Conservation (phyloP, 169 alveolate species). For the Plasmodium blacklocki region DNA sequence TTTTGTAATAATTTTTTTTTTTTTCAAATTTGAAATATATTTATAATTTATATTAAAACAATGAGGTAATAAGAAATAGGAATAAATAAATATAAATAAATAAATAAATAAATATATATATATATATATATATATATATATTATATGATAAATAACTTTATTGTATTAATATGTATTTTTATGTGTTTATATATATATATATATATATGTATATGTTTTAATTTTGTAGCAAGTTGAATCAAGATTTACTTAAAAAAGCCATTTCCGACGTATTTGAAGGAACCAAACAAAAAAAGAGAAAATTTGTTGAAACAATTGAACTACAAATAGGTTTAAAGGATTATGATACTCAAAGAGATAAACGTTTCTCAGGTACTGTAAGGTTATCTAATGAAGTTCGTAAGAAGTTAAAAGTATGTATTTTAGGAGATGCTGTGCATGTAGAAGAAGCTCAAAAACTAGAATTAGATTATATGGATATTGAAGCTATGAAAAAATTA, state of each 20-base stretch:
- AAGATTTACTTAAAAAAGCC: conserved; percentile 91
- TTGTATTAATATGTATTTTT: no score
- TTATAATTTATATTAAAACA: no score
- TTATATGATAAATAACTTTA: no score
- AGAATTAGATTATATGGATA: conserved; percentile 97
- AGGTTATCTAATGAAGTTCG: conserved; percentile 98
- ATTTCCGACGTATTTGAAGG: conserved; percentile 94
- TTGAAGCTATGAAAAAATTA: conserved; percentile 98
- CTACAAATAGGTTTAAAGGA: conserved; percentile 99
- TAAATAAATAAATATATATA: no score
- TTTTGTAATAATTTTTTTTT: no score
- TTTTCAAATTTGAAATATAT: no score
- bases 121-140: no score
- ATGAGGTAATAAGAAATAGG: no score
- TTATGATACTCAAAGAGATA: conserved; percentile 99
- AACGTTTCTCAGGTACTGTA: conserved; percentile 99
- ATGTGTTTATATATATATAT: no score
- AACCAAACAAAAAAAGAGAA: conserved; percentile 94
- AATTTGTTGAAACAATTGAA: conserved; percentile 99
- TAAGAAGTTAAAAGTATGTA: conserved; percentile 96
- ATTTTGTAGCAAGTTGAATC: conserved; percentile 85
- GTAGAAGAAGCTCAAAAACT: conserved; percentile 97
- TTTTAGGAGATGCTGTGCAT: conserved; percentile 99
- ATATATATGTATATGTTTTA: background rate
- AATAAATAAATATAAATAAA: no score